These are phyloP conservation scores for Pyrrhoderma noxium DNA, from an alignment of 1,284 basidiomycete species.

Conservation along the genomic window DNA sequence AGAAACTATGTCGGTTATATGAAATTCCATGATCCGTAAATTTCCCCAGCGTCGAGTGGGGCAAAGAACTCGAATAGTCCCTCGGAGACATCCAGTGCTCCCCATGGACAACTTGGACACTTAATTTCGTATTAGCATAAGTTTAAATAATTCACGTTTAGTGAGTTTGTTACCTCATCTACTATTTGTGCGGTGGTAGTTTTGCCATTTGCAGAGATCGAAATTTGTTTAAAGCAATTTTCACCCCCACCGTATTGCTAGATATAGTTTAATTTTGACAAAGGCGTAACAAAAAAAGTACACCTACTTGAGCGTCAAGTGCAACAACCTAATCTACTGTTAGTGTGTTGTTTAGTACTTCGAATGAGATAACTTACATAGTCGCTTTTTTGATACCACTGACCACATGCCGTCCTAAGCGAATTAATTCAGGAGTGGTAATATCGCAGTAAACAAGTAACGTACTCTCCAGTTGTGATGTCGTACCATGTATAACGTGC, in stretches of 20 bases:
- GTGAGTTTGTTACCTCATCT: slow-evolving; percentile 17
- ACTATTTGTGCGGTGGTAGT: slow-evolving; percentile 18
- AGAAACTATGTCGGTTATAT: no score
- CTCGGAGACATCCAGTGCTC: slow-evolving; percentile 47
- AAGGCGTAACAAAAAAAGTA: background rate
- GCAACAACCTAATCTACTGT: slow-evolving; percentile 17
- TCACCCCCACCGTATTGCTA: slow-evolving; percentile 19
- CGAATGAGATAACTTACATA: slow-evolving; percentile 1
- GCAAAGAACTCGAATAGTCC: slow-evolving; percentile 40
- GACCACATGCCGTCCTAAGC: slow-evolving; percentile 16
- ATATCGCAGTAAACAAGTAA: slow-evolving; percentile 12
- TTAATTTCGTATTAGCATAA: slow-evolving; percentile 10
- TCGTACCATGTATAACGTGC: slow-evolving; percentile 20
- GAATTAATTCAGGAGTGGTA: background rate
- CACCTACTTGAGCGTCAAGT: slow-evolving; percentile 10
- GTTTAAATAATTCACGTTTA: no score
- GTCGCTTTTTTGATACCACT: slow-evolving; percentile 8
- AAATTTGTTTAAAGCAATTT: slow-evolving; percentile 18
- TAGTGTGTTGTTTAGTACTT: background rate
- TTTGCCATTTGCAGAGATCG: slow-evolving; percentile 18
- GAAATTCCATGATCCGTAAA: slow-evolving; percentile 37
- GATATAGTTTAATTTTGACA: no score
- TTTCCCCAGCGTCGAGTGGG: slow-evolving; percentile 27
- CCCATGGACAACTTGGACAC: slow-evolving; percentile 39
- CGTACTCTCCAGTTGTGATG: slow-evolving; percentile 40